Conservation (phyloP, 257 asterid genomes). For the Anisodus tanguticus region DNA sequence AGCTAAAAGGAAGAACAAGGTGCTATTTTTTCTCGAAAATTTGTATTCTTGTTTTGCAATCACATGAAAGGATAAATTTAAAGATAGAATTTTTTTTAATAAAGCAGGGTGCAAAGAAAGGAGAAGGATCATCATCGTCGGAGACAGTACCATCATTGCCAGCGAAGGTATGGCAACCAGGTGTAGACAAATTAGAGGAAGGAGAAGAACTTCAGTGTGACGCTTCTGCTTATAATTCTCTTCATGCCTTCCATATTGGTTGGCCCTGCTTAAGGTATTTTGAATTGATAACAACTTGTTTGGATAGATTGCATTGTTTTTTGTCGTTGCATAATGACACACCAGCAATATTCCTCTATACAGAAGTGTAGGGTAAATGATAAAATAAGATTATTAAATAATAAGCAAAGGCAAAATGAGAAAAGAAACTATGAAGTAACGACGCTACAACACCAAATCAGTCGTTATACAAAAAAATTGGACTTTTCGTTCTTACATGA, state of each 20-base stretch:
- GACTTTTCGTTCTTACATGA: too few species aligned
- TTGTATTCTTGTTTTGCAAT: not conserved
- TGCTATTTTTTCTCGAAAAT: slow-evolving; percentile 14
- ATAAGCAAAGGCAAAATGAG: too few species aligned
- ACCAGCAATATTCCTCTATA: too few species aligned
- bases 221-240: slow-evolving; percentile 83
- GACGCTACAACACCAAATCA: too few species aligned
- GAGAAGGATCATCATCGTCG: slow-evolving; percentile 69
- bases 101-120: slow-evolving; percentile 58
- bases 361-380: too few species aligned
- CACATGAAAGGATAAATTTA: not conserved
- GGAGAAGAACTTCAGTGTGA: slow-evolving; percentile 96
- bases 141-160: slow-evolving; percentile 50
- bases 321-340: too few species aligned
- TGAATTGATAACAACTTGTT: too few species aligned
- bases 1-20: slow-evolving; percentile 77
- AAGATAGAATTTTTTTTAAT: not conserved
- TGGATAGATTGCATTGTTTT: too few species aligned
- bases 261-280: slow-evolving; percentile 89
- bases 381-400: too few species aligned
- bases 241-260: slow-evolving; percentile 81
- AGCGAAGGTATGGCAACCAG: slow-evolving; percentile 90
- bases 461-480: too few species aligned
- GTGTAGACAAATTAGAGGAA: slow-evolving; percentile 82
- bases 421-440: too few species aligned